Base-by-base conservation (phyloP, 2,329 filamentous ascomycete genomes). In the Neonectria punicea region DNA sequence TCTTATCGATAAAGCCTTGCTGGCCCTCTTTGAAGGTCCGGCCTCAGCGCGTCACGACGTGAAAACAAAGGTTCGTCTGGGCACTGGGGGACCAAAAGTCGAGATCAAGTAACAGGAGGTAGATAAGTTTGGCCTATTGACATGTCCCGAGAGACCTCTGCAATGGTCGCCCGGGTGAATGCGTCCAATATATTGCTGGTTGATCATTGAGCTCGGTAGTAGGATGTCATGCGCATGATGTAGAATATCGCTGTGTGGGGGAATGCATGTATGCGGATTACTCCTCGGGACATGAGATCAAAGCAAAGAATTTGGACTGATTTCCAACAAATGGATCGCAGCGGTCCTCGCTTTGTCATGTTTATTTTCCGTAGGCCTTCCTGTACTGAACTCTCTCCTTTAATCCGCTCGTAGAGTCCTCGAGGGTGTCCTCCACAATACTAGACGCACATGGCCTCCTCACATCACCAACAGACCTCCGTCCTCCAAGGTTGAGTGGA, bases 1-100 rank as follows among this genome's bases (percentile, higher is more conserved):
- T 58, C 71, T 77, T 77, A 77, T 77, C 75, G 75, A 77, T 77
- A 76, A 75, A 68, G 11, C 25, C n/a, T 28, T 11, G 30, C 32
- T n/a, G 44, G 53, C 46, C 53, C 41, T 54, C 41, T 46, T 39
- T 39, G 22, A 39, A 53, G 49, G 61, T 63, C 54, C 58, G 54
- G 58, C 60, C 49, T 43, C 41, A 47, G 30, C 36, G 55, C 6
- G 30, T 47, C n/a, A 47, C 13, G 39, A 49, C 54, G 28, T 20
- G 20, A 55, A 28, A 32, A n/a, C 20, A 49, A 39, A 54, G 47
- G 50, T 22, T 62, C 53, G 47, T 32, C 49, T 39, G 5, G 49
- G 25, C 30, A 4, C 8, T 22, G 39, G 30, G 39, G 2, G 9
- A 28, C 13, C 49, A 18, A 25, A 34, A 41, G 32, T 53, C 54